A percentile compares a stretch with the other conserved stretches of the same genome.
These are phyloP conservation scores for Paraglomus occultum DNA, from an alignment of 192 early-diverging fungal genomes.

Conservation along the genomic window DNA sequence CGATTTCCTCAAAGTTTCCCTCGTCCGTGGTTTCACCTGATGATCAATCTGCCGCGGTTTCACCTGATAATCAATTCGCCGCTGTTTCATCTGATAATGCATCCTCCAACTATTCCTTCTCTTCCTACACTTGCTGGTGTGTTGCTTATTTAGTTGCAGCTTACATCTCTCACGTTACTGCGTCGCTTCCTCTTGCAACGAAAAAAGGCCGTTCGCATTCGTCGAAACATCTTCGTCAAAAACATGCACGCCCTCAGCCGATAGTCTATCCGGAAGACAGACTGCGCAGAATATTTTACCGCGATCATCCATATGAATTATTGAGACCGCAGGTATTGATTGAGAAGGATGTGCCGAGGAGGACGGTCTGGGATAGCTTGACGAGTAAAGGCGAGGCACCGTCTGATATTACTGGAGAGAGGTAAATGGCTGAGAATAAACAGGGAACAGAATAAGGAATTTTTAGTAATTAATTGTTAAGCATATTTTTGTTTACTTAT, in stretches of 20 bases:
- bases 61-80: conserved; percentile 5
- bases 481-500: neutral
- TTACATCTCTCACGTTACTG: no score
- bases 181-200: no score
- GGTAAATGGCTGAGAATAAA: conserved; percentile 51
- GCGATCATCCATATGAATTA: conserved; percentile 91
- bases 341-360: conserved; percentile 57
- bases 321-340: conserved; percentile 66
- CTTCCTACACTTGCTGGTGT: no score
- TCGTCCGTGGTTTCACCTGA: neutral
- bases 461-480: conserved; percentile 1
- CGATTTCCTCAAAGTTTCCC: neutral
- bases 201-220: conserved; percentile 21
- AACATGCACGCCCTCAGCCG: conserved; percentile 56
- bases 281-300: conserved; percentile 83
- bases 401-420: conserved; percentile 75
- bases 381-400: conserved; percentile 45
- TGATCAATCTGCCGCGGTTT: conserved; percentile 29
- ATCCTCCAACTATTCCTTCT: neutral
- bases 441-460: neutral
- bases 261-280: conserved; percentile 91
- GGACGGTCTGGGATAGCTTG: conserved; percentile 57
- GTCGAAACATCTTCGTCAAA: conserved; percentile 57
- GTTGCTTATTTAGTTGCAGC: no score
- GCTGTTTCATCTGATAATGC: conserved; percentile 14